Percentiles rank a stretch among this genome's conserved stretches.
Evolutionary conservation across 768 basidiomycete species (phyloP).

Genomic region (Auricularia sp.): DNA sequence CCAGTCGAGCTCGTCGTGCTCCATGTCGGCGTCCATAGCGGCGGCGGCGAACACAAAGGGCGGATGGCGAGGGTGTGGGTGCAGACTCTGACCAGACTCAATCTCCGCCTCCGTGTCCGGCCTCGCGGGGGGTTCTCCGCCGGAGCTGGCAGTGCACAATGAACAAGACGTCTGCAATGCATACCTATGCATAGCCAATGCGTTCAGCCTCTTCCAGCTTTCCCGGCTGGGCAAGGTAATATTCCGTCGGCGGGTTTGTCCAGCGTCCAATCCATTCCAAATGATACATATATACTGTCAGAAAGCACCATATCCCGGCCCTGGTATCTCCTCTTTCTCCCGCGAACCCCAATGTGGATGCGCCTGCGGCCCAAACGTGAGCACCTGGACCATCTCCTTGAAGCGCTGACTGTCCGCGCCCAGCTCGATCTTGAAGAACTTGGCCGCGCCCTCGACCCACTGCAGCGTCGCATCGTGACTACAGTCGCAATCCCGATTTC

Average conservation of each 20-base stretch:
- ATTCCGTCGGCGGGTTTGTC: too few relatives aligned
- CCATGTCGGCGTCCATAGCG: conserved; percentile 52
- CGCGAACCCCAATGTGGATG: conserved; percentile 45
- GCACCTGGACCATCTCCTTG: conserved; percentile 27
- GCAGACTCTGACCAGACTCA: conserved; percentile 8
- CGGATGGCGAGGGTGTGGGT: conserved; percentile 13
- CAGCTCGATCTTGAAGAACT: conserved; percentile 50
- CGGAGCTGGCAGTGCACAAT: conserved; percentile 1
- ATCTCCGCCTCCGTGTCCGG: not conserved
- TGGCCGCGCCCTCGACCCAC: conserved; percentile 41
- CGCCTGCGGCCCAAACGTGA: conserved; percentile 24
- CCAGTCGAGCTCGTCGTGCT: conserved; percentile 59
- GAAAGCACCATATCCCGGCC: not conserved
- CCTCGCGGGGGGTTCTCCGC: not conserved
- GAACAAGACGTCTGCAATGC: not conserved
- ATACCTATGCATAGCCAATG: too few relatives aligned
- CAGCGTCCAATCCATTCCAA: not conserved
- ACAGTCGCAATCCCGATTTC: not conserved
- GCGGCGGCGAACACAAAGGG: conserved; percentile 11
- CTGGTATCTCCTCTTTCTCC: not conserved
- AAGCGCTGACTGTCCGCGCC: conserved; percentile 46
- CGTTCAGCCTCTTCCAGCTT: too few relatives aligned
- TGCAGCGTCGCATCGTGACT: conserved; percentile 36
- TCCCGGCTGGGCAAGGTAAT: too few relatives aligned
- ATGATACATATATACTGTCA: not conserved